Evolutionary conservation across 2,329 filamentous ascomycete genomes (phyloP).

Genomic region (Colletotrichum sp.): DNA sequence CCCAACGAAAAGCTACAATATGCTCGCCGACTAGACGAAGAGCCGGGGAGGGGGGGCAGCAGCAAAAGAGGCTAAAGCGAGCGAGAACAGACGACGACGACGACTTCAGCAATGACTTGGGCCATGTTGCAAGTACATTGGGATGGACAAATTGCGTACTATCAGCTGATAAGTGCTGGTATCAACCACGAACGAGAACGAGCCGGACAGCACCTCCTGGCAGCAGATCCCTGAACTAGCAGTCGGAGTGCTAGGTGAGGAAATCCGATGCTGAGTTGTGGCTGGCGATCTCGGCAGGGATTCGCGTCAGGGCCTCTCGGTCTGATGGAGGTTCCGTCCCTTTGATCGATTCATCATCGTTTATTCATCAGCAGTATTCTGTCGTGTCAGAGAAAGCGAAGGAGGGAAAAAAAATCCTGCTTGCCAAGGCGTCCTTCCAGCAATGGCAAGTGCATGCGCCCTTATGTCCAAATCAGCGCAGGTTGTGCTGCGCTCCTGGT

Average conservation of each 20-base stretch:
- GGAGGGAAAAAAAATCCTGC: not conserved
- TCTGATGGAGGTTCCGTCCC: constrained; percentile 13
- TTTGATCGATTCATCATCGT: constrained; percentile 16
- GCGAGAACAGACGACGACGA: not conserved
- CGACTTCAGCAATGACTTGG: not conserved
- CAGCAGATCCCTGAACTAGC: constrained; percentile 5
- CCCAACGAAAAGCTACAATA: not conserved
- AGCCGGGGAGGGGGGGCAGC: not conserved
- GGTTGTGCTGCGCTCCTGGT: not conserved
- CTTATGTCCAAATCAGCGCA: not conserved
- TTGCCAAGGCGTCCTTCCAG: not conserved
- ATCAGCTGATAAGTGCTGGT: constrained; percentile 2
- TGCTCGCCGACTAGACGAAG: not conserved
- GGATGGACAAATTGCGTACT: constrained; percentile 9
- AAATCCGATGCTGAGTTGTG: constrained; percentile 21
- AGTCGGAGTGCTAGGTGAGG: constrained; percentile 20
- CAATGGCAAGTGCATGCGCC: constrained; percentile 15
- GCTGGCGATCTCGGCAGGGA: constrained; percentile 23
- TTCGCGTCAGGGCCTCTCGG: constrained; percentile 15
- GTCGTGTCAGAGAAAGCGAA: not conserved
- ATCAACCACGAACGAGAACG: not conserved
- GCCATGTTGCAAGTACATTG: constrained; percentile 15
- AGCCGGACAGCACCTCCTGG: constrained; percentile 4
- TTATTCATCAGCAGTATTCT: not conserved
- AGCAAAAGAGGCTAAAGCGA: not conserved